Conservation (phyloP, 75 land plant genomes). For the Ceratopteris richardii region DNA sequence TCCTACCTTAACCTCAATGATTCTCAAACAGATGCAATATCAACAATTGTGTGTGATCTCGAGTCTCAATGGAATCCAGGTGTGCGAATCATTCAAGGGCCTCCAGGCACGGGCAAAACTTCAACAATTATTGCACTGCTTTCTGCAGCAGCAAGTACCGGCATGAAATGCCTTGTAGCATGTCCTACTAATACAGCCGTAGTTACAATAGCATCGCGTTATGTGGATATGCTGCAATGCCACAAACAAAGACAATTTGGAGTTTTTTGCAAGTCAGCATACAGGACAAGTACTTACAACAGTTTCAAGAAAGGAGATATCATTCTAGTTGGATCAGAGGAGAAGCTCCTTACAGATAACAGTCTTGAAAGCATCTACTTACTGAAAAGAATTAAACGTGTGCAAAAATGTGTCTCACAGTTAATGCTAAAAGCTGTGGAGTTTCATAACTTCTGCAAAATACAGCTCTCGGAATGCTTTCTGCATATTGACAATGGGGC, state of each 20-base stretch:
- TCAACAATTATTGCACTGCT: conserved; percentile 46
- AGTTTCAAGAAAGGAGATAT: conserved; percentile 35
- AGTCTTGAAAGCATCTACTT: conserved; percentile 40
- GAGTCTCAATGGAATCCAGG: conserved; percentile 9
- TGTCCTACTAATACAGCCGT: conserved; percentile 83
- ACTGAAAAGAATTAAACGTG: conserved; percentile 45
- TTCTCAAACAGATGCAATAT: conserved; percentile 43
- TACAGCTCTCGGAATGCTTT: too few species aligned
- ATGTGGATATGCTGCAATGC: conserved; percentile 3
- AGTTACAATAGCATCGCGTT: conserved; percentile 25
- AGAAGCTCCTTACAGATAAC: conserved; percentile 36
- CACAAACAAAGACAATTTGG: not conserved
- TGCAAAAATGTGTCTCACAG: too few species aligned
- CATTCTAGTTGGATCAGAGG: conserved; percentile 59
- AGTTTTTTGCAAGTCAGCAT: not conserved
- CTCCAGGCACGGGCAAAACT: conserved; percentile 80
- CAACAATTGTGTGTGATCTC: conserved; percentile 8
- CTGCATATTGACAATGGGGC: too few species aligned
- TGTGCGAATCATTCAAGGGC: conserved; percentile 73
- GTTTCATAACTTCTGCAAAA: too few species aligned
- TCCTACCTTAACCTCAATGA: conserved; percentile 18
- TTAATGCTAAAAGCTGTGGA: too few species aligned
- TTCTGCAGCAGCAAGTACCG: conserved; percentile 15
- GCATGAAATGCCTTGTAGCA: conserved; percentile 41
- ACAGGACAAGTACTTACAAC: not conserved